Percentiles rank a stretch among this genome's conserved stretches.
Evolutionary conservation across 2,329 filamentous ascomycete species (phyloP).

Genomic region (Colletotrichum sublineola): DNA sequence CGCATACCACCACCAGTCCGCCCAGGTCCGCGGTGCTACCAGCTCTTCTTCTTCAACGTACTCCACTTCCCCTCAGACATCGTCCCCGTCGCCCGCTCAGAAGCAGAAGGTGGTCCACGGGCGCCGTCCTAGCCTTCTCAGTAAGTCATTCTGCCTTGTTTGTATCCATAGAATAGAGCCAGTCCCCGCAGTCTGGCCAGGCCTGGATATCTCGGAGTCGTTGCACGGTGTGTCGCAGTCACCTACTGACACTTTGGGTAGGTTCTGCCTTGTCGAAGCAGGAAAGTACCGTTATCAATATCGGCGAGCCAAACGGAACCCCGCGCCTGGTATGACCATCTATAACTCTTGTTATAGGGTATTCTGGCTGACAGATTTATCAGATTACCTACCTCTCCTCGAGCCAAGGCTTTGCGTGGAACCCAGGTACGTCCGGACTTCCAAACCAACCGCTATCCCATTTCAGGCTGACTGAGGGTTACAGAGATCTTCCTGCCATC

Average conservation of each 20-base stretch:
- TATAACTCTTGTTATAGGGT: neutral
- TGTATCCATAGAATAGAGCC: constrained; percentile 23
- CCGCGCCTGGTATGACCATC: constrained; percentile 74
- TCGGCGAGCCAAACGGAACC: constrained; percentile 80
- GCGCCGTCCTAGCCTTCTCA: constrained; percentile 73
- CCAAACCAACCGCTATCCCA: neutral
- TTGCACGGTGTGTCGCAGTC: neutral
- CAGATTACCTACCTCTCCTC: constrained; percentile 85
- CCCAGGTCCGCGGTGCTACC: constrained; percentile 57
- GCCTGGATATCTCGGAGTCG: neutral
- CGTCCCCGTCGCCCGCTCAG: constrained; percentile 57
- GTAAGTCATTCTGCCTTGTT: constrained; percentile 54
- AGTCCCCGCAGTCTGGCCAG: constrained; percentile 7
- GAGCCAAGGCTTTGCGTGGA: constrained; percentile 86
- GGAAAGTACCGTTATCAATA: constrained; percentile 85
- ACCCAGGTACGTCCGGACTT: constrained; percentile 71
- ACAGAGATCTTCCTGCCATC: constrained; percentile 85
- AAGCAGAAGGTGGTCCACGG: constrained; percentile 62
- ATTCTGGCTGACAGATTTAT: neutral
- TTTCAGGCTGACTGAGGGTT: constrained; percentile 30
- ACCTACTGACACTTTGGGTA: constrained; percentile 55
- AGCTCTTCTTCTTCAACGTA: constrained; percentile 69
- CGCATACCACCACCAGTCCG: constrained; percentile 52
- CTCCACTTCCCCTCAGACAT: constrained; percentile 67
- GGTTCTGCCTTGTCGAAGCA: constrained; percentile 79